phyloP scores from a whole-genome alignment of 2,329 filamentous ascomycete genomes.

The Neophaeococcomyces mojaviensis region DNA sequence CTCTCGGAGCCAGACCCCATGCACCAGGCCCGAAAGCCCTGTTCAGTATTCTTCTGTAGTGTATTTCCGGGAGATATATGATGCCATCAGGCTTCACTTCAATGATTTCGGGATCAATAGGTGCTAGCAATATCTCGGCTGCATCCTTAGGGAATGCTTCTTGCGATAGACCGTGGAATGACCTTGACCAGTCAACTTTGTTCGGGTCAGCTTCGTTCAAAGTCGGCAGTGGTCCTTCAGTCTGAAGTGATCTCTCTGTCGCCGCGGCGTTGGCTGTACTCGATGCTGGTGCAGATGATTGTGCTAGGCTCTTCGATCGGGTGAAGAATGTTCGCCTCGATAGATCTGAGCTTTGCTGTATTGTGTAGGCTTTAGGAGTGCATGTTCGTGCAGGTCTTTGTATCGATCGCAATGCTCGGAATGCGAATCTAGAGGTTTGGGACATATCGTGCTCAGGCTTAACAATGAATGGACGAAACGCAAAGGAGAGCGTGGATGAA shows the following conservation, averaged over 20 bases:
- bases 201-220: constrained; percentile 39
- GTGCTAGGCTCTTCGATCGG: constrained; percentile 8
- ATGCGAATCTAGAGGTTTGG: constrained; percentile 1
- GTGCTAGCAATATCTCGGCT: constrained; percentile 59
- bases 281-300: constrained; percentile 10
- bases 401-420: constrained; percentile 5
- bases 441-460: neutral
- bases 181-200: constrained; percentile 72
- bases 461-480: no score
- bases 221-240: constrained; percentile 22
- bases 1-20: constrained; percentile 86
- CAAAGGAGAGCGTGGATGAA: neutral
- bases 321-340: constrained; percentile 22
- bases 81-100: constrained; percentile 98
- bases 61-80: constrained; percentile 94
- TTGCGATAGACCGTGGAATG: constrained; percentile 70
- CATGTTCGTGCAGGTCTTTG: neutral
- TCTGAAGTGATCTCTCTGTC: neutral
- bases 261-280: constrained; percentile 6
- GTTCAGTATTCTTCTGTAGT: constrained; percentile 88
- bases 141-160: constrained; percentile 64
- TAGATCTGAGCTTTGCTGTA: constrained; percentile 8
- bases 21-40: constrained; percentile 86
- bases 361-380: neutral
- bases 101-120: constrained; percentile 65